Evolutionary conservation across 2,329 filamentous ascomycete species (phyloP), one percentile per base, ranked within the genome.

Genomic region (Westerdykella sp.): DNA sequence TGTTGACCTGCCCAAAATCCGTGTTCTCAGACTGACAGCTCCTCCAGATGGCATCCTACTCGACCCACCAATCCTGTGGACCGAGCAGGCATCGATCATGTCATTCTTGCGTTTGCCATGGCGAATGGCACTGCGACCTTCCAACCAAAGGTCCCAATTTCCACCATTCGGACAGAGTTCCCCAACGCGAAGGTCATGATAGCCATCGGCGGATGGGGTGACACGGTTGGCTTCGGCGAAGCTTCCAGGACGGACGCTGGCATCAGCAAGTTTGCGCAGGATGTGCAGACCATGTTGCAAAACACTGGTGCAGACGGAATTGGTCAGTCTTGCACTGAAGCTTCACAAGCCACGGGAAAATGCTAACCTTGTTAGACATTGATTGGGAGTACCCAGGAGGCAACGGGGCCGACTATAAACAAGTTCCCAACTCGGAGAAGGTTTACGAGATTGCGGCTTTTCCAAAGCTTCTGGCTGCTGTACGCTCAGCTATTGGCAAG

Each of bases 151-250:
- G 72, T 76, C 60, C 59, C 73, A 1, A 62, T 82, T 2, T 56
- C 65, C 0, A 69, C 73, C 4, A 69, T 80, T 36, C 74, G 79
- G 14, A 65, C 66, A 13, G 68, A 78, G 15, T 83, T 80, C 43
- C 59, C 73, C 0, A 70, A 70, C 21, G 81, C 81, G 15, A 81
- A 84, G 51, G 65, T 88, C 16, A 75, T 84, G 69, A 73, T 88
- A 31, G 83, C 85, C 15, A 79, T 89, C 49, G 85, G 85, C 10
- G 85, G 84, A 41, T 89, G 85, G 84, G 84, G 83, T 0, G 81
- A 87, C 46, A 81, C 76, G 0, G 60, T 64, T 6, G 84, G 83
- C 0, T 88, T 86, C 55, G 73, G 76, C 0, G 62, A 45, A 1
- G 83, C 76, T 0, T 78, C 80, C 1, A 72, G 69, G 40, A 72